These are phyloP conservation scores for Peniophora sp. DNA, from an alignment of 1,284 basidiomycete species.

Conservation along the genomic window DNA sequence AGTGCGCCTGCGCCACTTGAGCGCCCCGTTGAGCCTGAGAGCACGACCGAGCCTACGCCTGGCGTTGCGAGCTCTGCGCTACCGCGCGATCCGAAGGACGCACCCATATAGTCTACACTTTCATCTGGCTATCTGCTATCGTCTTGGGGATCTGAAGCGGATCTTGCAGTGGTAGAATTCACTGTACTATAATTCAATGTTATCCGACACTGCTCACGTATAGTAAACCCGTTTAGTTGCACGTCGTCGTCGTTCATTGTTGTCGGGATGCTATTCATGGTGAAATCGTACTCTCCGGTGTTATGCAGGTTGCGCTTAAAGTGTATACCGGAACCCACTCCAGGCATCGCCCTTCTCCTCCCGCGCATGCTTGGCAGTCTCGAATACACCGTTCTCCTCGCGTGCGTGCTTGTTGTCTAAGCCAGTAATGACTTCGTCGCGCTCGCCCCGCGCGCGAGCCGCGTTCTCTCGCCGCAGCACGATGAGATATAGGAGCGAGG, in stretches of 20 bases:
- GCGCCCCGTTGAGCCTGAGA: constrained; percentile 18
- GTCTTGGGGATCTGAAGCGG: neutral
- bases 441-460: constrained; percentile 51
- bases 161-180: neutral
- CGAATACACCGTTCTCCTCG: constrained; percentile 29
- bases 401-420: constrained; percentile 18
- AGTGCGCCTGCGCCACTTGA: constrained; percentile 54
- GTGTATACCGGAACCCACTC: constrained; percentile 38
- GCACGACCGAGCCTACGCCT: constrained; percentile 37
- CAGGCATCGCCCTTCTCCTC: constrained; percentile 37
- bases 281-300: too few species aligned
- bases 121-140: neutral
- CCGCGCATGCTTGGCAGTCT: constrained; percentile 29
- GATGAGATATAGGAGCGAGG: constrained; percentile 37
- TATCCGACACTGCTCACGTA: neutral
- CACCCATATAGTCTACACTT: neutral
- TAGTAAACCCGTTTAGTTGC: neutral
- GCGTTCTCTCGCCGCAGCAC: constrained; percentile 54
- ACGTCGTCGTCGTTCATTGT: neutral
- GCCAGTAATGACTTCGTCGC: constrained; percentile 60
- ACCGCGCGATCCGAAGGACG: neutral
- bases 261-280: neutral
- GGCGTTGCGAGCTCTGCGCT: constrained; percentile 10
- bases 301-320: constrained; percentile 10
- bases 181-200: neutral